phyloP scores from a whole-genome alignment of 2,329 filamentous ascomycete genomes.

The Xylariaceae sp. region DNA sequence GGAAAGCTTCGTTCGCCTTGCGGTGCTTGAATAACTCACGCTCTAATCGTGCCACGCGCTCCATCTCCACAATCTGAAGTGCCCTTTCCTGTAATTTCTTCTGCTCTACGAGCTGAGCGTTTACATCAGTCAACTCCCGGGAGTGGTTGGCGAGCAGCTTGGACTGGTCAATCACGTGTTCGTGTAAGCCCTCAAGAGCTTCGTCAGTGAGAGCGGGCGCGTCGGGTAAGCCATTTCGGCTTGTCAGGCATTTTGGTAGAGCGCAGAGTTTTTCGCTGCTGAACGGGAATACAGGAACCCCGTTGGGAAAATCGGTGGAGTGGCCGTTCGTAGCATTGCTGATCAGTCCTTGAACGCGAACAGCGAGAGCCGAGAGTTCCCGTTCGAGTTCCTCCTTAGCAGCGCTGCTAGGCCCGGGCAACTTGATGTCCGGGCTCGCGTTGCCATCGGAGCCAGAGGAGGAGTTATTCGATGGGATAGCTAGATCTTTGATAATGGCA shows the following conservation, averaged over 20 bases:
- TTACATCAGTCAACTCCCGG: constrained; percentile 78
- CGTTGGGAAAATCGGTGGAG: constrained; percentile 78
- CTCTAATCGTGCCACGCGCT: constrained; percentile 84
- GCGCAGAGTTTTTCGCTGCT: constrained; percentile 42
- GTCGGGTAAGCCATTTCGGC: constrained; percentile 31
- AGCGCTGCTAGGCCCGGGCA: constrained; percentile 70
- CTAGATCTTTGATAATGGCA: constrained; percentile 50
- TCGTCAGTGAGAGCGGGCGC: constrained; percentile 62
- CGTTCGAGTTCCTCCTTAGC: constrained; percentile 76
- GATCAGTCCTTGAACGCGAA: constrained; percentile 78
- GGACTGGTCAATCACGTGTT: constrained; percentile 90
- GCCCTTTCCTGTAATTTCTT: constrained; percentile 79
- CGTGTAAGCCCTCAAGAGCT: constrained; percentile 77
- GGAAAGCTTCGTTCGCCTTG: constrained; percentile 97
- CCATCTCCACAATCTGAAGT: constrained; percentile 74
- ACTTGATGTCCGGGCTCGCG: constrained; percentile 50
- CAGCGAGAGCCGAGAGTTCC: constrained; percentile 73
- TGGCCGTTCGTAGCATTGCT: constrained; percentile 55
- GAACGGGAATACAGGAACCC: constrained; percentile 60
- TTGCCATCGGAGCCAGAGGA: constrained; percentile 36
- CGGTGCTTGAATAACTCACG: constrained; percentile 94
- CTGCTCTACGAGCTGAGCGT: constrained; percentile 78
- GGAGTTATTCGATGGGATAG: constrained; percentile 39
- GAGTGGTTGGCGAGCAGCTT: constrained; percentile 85
- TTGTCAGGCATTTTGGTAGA: constrained; percentile 44